Evolutionary conservation across 2,329 filamentous ascomycete genomes (phyloP).

Genomic region (Penicillium hesseltinei): DNA sequence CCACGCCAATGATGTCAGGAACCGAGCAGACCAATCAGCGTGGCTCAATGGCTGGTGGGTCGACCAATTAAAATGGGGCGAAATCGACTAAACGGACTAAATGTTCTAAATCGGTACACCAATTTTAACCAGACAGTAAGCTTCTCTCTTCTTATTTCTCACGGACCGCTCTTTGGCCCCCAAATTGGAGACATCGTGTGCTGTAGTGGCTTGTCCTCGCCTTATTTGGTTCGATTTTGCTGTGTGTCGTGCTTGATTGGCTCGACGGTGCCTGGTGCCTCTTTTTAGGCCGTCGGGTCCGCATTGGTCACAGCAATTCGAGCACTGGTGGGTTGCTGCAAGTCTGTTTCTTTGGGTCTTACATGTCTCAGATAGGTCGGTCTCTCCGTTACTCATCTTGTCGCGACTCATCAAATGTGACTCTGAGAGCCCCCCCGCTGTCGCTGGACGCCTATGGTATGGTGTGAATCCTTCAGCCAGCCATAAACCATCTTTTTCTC

Average conservation of each 20-base stretch:
- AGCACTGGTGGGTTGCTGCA: too few species aligned
- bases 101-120: slow-evolving; percentile 8
- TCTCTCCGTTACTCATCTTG: background rate
- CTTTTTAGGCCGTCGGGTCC: background rate
- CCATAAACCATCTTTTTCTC: background rate
- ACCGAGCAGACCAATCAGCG: slow-evolving; percentile 21
- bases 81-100: background rate
- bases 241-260: background rate
- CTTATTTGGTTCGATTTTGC: background rate
- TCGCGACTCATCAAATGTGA: background rate
- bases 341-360: background rate
- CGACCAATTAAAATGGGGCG: background rate
- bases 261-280: background rate
- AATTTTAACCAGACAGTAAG: background rate
- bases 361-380: slow-evolving; percentile 4
- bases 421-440: background rate
- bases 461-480: background rate
- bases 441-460: too few species aligned
- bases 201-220: background rate
- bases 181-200: background rate
- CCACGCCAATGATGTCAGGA: slow-evolving; percentile 21
- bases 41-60: background rate
- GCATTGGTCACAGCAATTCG: background rate
- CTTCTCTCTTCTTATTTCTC: background rate
- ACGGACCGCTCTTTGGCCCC: background rate